Evolutionary conservation across 805 yeast genomes (phyloP), one percentile per base, ranked within the genome.

Genomic region (Myxozyma kluyveri): DNA sequence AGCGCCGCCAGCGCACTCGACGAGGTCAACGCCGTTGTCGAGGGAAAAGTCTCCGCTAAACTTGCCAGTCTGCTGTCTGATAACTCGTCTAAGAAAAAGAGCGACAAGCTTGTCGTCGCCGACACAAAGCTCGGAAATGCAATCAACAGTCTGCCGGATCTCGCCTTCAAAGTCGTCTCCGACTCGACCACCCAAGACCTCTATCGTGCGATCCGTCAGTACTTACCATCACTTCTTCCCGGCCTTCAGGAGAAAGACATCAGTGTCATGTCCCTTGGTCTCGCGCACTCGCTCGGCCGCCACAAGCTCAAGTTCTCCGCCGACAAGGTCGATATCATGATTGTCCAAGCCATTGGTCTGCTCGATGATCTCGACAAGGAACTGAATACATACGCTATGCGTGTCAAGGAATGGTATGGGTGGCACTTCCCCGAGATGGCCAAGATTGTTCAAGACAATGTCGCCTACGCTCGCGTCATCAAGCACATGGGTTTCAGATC

Each of bases 391-490:
- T 93, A 91, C 66, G 96, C 98, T 62, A 93, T 93, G 99, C 84
- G 99, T 77, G 82, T 91, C 75, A 93, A 91, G 76, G 99, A 93
- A 76, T 93, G 99, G 99, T 93, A 93, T 75, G 99, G 99, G 61
- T 93, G 99, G 99, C 99, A 93, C 74, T 93, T 93, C 84, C 99
- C 99, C 36, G 99, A 93, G 74, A 82, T 93, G 82, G 96, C 97
- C 66, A 93, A 93, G 80, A 88, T 91, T 71, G 86, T 93, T 64
- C 83, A 85, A 62, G 99, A 91, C 74, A 90, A 96, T 61, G 91
- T 88, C 64, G 97, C 97, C 42, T 91, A 83, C 72, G 98, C 98
- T 57, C 85, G 95, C 76, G 86, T 89, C 63, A 87, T 93, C 68
- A 80, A 89, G 73, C 78, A 84, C 64, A 89, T 93, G 96, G 98